Evolutionary conservation across 2,329 filamentous ascomycete genomes (phyloP), one percentile per base, ranked within the genome.

Genomic region (Trichoderma pleuroti): DNA sequence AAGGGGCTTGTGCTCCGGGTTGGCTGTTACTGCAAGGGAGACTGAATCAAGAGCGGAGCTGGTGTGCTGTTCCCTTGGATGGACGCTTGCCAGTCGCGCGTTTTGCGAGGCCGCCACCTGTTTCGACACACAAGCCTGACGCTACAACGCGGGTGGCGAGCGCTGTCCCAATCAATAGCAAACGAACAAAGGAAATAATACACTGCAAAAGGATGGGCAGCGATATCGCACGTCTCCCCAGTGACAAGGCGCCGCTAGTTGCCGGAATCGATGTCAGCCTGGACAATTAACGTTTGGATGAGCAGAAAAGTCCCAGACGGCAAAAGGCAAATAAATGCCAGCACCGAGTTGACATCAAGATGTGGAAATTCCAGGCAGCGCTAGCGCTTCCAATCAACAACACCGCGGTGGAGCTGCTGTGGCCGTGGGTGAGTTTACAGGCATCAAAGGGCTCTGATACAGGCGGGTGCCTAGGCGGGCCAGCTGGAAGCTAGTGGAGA

Each of bases 241-340:
- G 49, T 66, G 63, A 66, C 54, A 34, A 28, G 32, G 32, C 49
- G 46, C 16, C 32, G 49, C 63, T 56, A 66, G 46, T 14, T 66
- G 49, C 18, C 14, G 63, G 9, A 39, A 21, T 36, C 11, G 63
- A 39, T 24, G 49, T 42, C 32, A 66, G 32, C 34, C 21, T 16
- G 32, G 24, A n/a, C 49, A 32, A 56, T 66, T 54, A 39, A 56
- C 63, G 21, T 36, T 57, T 42, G 49, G 11, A 39, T 28, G 32
- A 39, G 3, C 16, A 10, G 8, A 14, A 14, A 16, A 16, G 42
- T 49, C 30, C 42, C 46, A 14, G 30, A 21, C 28, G 49, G 63
- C 46, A 39, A 30, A 66, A 80, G 81, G 74, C 83, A 14, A 32
- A 49, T 26, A 14, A 32, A 49, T 26, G 46, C 46, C 39, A 42